Conservation (phyloP, 208 protist genomes). For the Acanthamoeba castellanii region DNA sequence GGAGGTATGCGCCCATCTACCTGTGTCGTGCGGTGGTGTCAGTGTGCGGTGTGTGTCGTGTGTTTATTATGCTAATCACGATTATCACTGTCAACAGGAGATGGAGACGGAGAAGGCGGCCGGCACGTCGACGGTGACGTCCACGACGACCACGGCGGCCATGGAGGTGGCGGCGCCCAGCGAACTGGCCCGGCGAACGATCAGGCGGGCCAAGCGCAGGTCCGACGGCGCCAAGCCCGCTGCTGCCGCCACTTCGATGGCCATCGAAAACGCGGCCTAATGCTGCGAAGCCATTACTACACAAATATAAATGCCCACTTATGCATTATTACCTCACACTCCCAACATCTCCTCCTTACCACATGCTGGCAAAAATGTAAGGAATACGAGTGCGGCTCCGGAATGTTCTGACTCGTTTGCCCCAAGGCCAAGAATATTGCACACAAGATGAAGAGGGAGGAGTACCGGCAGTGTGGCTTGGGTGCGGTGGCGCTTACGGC, state of each 20-base stretch:
- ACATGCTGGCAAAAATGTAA: too few relatives aligned
- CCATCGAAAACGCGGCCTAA: background rate
- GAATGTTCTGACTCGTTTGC: too few relatives aligned
- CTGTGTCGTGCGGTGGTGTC: background rate
- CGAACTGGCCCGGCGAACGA: background rate
- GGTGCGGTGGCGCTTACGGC: too few relatives aligned
- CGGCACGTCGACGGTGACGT: background rate
- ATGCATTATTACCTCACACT: too few relatives aligned
- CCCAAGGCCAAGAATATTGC: too few relatives aligned
- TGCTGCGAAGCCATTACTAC: too few relatives aligned
- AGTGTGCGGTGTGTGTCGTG: background rate
- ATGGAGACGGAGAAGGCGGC: background rate
- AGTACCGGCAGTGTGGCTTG: too few relatives aligned
- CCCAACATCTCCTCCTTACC: too few relatives aligned
- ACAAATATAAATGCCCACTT: too few relatives aligned
- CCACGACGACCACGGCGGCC: background rate
- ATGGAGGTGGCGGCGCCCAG: background rate
- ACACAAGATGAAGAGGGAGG: too few relatives aligned
- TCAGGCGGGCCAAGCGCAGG: background rate
- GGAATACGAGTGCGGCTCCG: too few relatives aligned
- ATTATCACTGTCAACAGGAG: background rate
- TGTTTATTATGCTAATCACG: background rate
- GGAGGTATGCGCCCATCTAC: background rate
- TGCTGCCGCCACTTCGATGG: background rate
- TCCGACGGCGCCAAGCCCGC: background rate